A percentile compares a stretch with the other conserved stretches of the same genome.
Conservation (phyloP, 192 early-diverging fungal genomes). For the Gigaspora rosea region DNA sequence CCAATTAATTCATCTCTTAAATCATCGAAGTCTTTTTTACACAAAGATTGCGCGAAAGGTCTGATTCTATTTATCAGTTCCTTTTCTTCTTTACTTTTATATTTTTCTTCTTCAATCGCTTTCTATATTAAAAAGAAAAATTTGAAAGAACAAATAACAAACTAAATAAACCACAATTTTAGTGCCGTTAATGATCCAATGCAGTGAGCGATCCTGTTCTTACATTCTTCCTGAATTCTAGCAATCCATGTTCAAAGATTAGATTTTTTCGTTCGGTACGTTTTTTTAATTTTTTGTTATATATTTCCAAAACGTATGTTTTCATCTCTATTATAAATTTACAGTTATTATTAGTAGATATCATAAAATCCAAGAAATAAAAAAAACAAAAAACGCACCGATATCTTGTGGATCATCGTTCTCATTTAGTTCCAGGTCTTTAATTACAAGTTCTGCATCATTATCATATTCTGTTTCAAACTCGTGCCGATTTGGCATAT, state of each 20-base stretch:
- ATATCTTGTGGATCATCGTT: slow-evolving; percentile 84
- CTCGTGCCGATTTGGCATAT: slow-evolving; percentile 95
- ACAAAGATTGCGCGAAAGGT: slow-evolving; percentile 87
- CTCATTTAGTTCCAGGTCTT: slow-evolving; percentile 91
- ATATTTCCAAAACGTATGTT: slow-evolving; percentile 87
- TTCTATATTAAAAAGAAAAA: slow-evolving; percentile 3
- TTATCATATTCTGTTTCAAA: slow-evolving; percentile 98
- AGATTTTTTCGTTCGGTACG: slow-evolving; percentile 83
- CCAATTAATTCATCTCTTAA: slow-evolving; percentile 20
- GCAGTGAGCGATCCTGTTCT: neutral
- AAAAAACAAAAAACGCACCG: slow-evolving; percentile 42
- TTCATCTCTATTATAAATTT: slow-evolving; percentile 66
- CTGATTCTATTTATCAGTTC: slow-evolving; percentile 78
- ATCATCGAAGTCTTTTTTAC: slow-evolving; percentile 37
- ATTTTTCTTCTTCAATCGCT: slow-evolving; percentile 77
- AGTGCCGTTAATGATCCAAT: too few relatives aligned
- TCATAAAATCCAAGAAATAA: slow-evolving; percentile 2
- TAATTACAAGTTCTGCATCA: slow-evolving; percentile 91
- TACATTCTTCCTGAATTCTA: slow-evolving; percentile 82
- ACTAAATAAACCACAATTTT: too few relatives aligned
- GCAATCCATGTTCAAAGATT: slow-evolving; percentile 83
- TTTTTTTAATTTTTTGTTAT: slow-evolving; percentile 84
- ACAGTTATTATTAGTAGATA: neutral
- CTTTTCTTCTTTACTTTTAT: slow-evolving; percentile 84
- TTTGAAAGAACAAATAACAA: too few relatives aligned